A percentile compares a stretch with the other conserved stretches of the same genome.
Conservation (phyloP, 1,139 yeast genomes). For the Suhomyces yuchorum region DNA sequence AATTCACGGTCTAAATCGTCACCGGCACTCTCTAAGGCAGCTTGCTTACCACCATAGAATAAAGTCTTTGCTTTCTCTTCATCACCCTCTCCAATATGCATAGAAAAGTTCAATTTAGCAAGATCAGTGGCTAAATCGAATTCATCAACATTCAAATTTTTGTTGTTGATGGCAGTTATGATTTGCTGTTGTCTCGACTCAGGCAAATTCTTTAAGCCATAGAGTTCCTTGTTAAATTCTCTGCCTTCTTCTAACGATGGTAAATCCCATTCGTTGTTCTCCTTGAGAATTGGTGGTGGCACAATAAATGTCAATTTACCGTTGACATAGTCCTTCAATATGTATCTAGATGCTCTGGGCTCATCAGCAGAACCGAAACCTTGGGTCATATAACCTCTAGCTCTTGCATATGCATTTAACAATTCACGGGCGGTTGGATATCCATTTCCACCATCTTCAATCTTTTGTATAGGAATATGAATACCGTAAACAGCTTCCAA, state of each 20-base stretch:
- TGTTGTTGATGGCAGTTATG: constrained; percentile 55
- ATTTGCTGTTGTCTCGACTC: constrained; percentile 76
- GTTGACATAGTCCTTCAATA: constrained; percentile 90
- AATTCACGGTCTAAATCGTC: constrained; percentile 84
- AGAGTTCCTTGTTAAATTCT: constrained; percentile 73
- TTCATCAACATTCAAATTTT: constrained; percentile 51
- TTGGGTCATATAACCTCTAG: constrained; percentile 97
- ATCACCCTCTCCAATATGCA: constrained; percentile 57
- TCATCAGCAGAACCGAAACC: constrained; percentile 98
- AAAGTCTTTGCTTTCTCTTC: constrained; percentile 42
- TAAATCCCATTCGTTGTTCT: constrained; percentile 43
- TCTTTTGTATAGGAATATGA: constrained; percentile 71
- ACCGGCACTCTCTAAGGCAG: constrained; percentile 74
- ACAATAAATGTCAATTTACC: constrained; percentile 84
- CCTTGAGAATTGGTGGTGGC: constrained; percentile 73
- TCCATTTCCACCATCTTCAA: constrained; percentile 88
- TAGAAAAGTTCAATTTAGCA: constrained; percentile 72
- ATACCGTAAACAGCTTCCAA: constrained; percentile 95
- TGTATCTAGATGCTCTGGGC: constrained; percentile 89
- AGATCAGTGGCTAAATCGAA: constrained; percentile 73
- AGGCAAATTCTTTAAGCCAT: constrained; percentile 64
- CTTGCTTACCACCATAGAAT: constrained; percentile 78
- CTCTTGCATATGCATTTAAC: constrained; percentile 89
- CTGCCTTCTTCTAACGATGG: constrained; percentile 49
- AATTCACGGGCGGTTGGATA: constrained; percentile 87